Evolutionary conservation across 805 yeast genomes (phyloP).

Genomic region (Metschnikowia shivogae): DNA sequence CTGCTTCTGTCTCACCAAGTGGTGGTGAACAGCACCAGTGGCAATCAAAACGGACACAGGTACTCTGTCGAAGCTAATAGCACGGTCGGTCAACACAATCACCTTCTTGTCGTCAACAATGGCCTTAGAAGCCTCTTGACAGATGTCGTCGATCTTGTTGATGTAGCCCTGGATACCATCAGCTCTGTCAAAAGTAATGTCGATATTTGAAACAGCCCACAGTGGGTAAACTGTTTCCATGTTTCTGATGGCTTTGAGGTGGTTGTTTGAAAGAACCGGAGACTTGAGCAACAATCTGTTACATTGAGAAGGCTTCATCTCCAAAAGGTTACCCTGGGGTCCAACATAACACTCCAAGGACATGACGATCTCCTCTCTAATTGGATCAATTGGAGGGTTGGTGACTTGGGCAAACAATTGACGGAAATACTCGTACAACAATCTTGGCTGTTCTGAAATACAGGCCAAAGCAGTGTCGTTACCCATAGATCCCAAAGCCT

Average conservation of each 20-base stretch:
- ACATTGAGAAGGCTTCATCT: slow-evolving; percentile 90
- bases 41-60: slow-evolving; percentile 88
- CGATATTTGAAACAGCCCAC: slow-evolving; percentile 81
- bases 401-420: slow-evolving; percentile 98
- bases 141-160: slow-evolving; percentile 77
- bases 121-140: slow-evolving; percentile 82
- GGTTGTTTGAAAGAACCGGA: slow-evolving; percentile 73
- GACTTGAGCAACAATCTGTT: slow-evolving; percentile 78
- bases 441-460: slow-evolving; percentile 84
- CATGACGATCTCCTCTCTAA: slow-evolving; percentile 95
- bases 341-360: slow-evolving; percentile 95
- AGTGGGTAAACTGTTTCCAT: slow-evolving; percentile 74
- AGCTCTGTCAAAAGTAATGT: slow-evolving; percentile 78
- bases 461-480: slow-evolving; percentile 96
- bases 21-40: slow-evolving; percentile 96
- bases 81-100: slow-evolving; percentile 71
- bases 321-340: slow-evolving; percentile 95
- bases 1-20: slow-evolving; percentile 90
- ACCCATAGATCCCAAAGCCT: slow-evolving; percentile 98
- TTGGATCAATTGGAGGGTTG: slow-evolving; percentile 98
- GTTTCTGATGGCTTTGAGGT: slow-evolving; percentile 69
- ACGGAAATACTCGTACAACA: slow-evolving; percentile 89
- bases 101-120: slow-evolving; percentile 72
- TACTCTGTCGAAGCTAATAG: slow-evolving; percentile 55
- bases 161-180: slow-evolving; percentile 88